Evolutionary conservation across 2,329 filamentous ascomycete genomes (phyloP).

Genomic region (Coccinonectria pachysandricola): DNA sequence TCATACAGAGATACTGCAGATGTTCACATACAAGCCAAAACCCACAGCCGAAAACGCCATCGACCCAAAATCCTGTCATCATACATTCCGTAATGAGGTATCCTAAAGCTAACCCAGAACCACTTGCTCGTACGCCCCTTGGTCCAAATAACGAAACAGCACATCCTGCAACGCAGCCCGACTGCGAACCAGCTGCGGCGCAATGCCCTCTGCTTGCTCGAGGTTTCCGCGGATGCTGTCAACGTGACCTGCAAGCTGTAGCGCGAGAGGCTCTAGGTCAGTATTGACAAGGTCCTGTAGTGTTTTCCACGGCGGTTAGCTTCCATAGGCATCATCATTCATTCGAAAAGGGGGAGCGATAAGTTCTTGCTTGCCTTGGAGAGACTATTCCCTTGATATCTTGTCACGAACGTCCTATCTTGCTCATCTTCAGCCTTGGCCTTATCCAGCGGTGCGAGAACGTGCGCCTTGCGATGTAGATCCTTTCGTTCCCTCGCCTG

Average conservation of each 20-base stretch:
- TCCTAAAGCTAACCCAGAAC: constrained; percentile 29
- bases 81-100: constrained; percentile 1
- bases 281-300: constrained; percentile 29
- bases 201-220: constrained; percentile 41
- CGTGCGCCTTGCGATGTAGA: constrained; percentile 37
- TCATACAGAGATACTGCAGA: too few relatives aligned
- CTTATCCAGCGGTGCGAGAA: constrained; percentile 39
- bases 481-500: constrained; percentile 43
- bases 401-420: constrained; percentile 7
- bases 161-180: constrained; percentile 39
- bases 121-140: constrained; percentile 36
- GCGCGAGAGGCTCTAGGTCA: constrained; percentile 33
- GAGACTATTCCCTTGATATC: constrained; percentile 4
- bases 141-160: constrained; percentile 35
- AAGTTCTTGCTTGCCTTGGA: constrained; percentile 12
- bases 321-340: background rate
- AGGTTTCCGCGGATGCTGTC: constrained; percentile 46
- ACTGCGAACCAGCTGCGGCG: constrained; percentile 37
- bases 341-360: background rate
- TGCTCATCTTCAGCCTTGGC: constrained; percentile 4
- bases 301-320: constrained; percentile 1
- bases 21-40: too few relatives aligned
- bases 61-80: too few relatives aligned
- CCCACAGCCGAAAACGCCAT: too few relatives aligned
- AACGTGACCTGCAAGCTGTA: constrained; percentile 44